Conservation (phyloP, 306 rosid genomes). For the Fragaria vesca region DNA sequence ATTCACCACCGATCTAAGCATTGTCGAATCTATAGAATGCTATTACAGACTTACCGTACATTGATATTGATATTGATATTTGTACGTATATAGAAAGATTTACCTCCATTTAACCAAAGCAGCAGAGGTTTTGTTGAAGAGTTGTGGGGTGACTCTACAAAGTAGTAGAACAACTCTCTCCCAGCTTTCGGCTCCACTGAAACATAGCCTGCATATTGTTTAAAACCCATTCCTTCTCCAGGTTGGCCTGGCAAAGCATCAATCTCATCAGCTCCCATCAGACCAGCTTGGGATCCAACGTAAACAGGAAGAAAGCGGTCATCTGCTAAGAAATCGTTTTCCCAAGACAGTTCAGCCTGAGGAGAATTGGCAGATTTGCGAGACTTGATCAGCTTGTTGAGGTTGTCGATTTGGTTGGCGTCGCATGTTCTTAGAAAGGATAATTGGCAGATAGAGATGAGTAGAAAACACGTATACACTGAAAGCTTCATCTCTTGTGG, state of each 20-base stretch:
- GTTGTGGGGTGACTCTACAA: slow-evolving; percentile 45
- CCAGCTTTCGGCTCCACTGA: slow-evolving; percentile 42
- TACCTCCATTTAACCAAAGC: slow-evolving; percentile 73
- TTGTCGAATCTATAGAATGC: neutral
- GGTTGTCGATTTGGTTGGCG: slow-evolving; percentile 39
- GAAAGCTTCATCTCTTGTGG: neutral
- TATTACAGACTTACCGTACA: neutral
- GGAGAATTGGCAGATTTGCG: slow-evolving; percentile 28
- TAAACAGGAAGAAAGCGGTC: neutral
- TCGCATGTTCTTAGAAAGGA: slow-evolving; percentile 15
- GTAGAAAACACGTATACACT: neutral
- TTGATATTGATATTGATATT: neutral
- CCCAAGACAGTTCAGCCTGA: slow-evolving; percentile 15
- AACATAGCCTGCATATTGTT: slow-evolving; percentile 58
- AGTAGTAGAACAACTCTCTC: slow-evolving; percentile 54
- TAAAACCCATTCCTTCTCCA: slow-evolving; percentile 37
- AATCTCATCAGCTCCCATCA: slow-evolving; percentile 40
- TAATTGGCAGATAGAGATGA: slow-evolving; percentile 22
- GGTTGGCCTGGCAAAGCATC: slow-evolving; percentile 54
- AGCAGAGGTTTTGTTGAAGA: slow-evolving; percentile 47
- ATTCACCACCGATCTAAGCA: neutral
- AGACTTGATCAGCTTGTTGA: slow-evolving; percentile 34
- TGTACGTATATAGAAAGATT: neutral
- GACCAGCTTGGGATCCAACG: slow-evolving; percentile 36
- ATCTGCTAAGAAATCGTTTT: slow-evolving; percentile 7